Conservation (phyloP, 805 yeast genomes). For the Lipomyces spencermartinsiae region DNA sequence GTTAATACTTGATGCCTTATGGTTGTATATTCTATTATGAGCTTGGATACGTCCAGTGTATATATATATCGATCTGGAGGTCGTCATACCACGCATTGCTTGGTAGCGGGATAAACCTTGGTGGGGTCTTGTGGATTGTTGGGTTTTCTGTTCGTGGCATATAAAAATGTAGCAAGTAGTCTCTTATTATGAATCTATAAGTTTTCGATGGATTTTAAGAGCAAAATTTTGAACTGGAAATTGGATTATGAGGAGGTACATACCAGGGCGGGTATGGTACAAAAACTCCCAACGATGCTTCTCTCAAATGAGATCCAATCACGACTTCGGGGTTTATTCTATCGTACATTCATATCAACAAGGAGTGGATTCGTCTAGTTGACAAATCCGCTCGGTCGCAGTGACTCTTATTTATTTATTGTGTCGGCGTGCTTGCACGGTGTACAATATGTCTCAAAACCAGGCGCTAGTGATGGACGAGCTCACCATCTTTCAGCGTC, state of each 20-base stretch:
- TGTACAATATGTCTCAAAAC: neutral
- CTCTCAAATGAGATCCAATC: neutral
- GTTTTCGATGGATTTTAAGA: neutral
- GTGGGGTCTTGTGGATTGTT: neutral
- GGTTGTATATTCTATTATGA: neutral
- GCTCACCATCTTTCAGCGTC: slow-evolving; percentile 13
- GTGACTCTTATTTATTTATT: neutral
- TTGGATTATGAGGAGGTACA: neutral
- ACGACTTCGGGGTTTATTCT: neutral
- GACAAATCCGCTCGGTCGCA: neutral
- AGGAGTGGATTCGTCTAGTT: neutral
- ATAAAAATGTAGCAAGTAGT: neutral
- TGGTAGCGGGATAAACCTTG: neutral
- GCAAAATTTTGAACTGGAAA: too few species aligned
- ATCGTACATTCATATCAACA: neutral
- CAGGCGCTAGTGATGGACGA: slow-evolving; percentile 10
- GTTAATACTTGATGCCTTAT: neutral
- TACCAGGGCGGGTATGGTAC: neutral
- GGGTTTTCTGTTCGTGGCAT: neutral
- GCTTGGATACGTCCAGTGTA: neutral
- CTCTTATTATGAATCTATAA: neutral
- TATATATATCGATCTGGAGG: neutral
- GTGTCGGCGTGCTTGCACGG: neutral
- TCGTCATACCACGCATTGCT: neutral
- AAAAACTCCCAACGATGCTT: neutral